phyloP scores from a whole-genome alignment of 345 rosid genomes.

The Excoecaria agallocha region DNA sequence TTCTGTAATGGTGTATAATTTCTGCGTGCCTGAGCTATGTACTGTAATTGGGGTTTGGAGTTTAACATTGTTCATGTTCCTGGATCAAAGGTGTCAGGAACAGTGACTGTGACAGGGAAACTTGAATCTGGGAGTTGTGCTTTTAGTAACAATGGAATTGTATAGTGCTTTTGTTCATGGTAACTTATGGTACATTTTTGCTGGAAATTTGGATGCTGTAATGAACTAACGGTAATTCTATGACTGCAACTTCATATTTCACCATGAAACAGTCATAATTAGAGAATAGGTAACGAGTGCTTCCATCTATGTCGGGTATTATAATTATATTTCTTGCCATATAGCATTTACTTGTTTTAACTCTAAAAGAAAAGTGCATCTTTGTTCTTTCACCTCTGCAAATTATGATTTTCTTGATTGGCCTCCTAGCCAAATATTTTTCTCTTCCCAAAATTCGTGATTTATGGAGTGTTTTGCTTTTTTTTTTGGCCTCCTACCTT shows the following conservation, averaged over 20 bases:
- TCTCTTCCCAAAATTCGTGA: background rate
- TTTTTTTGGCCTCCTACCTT: background rate
- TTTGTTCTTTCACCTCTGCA: background rate
- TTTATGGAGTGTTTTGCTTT: background rate
- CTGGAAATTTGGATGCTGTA: background rate
- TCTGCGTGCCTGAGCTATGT: too few relatives aligned
- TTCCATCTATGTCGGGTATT: background rate
- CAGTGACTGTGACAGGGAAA: background rate
- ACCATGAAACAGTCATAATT: background rate
- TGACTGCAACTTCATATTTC: background rate
- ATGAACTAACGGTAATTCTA: background rate
- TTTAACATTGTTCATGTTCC: background rate
- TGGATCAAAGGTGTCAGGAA: background rate
- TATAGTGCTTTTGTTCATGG: background rate
- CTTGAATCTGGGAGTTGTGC: background rate
- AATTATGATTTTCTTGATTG: background rate
- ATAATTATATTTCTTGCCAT: background rate
- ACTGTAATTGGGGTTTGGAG: background rate
- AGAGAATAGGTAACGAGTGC: background rate
- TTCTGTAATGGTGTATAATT: too few relatives aligned
- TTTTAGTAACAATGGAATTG: background rate
- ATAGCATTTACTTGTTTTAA: background rate
- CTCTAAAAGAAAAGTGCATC: too few relatives aligned
- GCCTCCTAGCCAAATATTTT: background rate
- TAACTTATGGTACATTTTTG: background rate